Conservation (phyloP, 176 grass and related monocot genomes). For the Dactylis glomerata region DNA sequence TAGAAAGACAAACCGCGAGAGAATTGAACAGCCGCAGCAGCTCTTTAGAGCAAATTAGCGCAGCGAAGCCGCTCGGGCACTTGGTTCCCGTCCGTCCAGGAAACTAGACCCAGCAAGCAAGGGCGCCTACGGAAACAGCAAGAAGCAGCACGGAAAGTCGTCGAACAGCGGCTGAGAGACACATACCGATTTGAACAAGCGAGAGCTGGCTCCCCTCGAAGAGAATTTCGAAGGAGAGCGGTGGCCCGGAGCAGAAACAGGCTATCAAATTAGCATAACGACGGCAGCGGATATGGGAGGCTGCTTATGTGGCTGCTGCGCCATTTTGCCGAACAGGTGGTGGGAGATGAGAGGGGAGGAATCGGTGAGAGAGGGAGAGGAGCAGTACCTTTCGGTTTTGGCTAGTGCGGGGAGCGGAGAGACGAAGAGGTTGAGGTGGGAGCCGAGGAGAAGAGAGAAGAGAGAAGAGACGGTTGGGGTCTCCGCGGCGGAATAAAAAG, state of each 20-base stretch:
- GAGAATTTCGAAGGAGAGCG: neutral
- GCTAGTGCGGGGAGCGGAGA: neutral
- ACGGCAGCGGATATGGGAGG: no score
- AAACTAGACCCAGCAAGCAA: no score
- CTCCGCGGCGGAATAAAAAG: slow-evolving; percentile 17
- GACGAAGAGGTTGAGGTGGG: neutral
- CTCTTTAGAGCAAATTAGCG: neutral
- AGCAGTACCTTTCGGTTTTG: slow-evolving; percentile 20
- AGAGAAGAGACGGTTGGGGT: slow-evolving; percentile 5
- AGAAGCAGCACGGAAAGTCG: neutral
- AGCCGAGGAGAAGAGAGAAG: neutral
- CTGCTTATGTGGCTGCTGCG: neutral
- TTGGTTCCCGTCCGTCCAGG: no score
- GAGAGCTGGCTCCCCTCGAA: neutral
- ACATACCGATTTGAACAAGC: neutral
- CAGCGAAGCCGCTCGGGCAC: neutral
- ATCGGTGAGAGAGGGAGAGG: neutral
- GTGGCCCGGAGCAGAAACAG: neutral
- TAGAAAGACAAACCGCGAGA: neutral
- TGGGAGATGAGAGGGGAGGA: neutral
- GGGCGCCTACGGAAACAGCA: neutral
- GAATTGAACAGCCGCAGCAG: neutral
- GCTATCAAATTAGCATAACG: neutral
- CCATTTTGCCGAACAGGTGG: slow-evolving; percentile 31
- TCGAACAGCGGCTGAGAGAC: neutral